Evolutionary conservation across 2,329 filamentous ascomycete genomes (phyloP).

Genomic region (Colletotrichum filicis): DNA sequence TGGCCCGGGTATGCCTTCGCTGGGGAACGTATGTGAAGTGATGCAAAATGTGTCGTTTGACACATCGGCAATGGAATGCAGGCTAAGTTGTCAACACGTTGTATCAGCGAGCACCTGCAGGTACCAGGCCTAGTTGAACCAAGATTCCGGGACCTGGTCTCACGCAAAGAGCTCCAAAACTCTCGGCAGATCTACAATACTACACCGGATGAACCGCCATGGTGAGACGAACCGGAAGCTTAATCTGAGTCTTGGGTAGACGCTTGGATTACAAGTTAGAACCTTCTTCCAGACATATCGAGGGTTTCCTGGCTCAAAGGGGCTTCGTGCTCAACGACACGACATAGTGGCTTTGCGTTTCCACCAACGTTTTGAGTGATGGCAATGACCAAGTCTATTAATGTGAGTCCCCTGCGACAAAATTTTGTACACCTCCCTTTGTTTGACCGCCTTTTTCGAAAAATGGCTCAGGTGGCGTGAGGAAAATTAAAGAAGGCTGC

Average conservation of each 20-base stretch:
- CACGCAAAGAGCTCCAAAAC: constrained; percentile 14
- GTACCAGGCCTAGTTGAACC: neutral
- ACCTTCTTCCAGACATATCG: neutral
- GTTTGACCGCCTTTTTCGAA: neutral
- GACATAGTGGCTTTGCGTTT: neutral
- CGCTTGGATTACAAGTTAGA: neutral
- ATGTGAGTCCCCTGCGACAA: neutral
- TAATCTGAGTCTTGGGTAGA: neutral
- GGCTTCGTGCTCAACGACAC: neutral
- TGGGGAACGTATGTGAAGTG: no score
- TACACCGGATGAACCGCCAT: neutral
- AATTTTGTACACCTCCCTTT: neutral
- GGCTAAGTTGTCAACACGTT: no score
- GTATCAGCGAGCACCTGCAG: neutral
- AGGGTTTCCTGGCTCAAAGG: neutral
- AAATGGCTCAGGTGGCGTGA: neutral
- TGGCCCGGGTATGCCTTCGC: no score
- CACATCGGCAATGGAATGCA: neutral
- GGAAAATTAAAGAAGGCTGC: neutral
- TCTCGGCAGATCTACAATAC: neutral
- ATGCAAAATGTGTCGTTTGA: no score
- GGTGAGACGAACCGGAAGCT: neutral
- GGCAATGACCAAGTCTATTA: neutral
- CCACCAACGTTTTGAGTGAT: neutral
- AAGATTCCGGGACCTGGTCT: neutral